A percentile compares a stretch with the other conserved stretches of the same genome.
Evolutionary conservation across 2,329 filamentous ascomycete species (phyloP).

Genomic region (Hymenoscyphus infarciens): DNA sequence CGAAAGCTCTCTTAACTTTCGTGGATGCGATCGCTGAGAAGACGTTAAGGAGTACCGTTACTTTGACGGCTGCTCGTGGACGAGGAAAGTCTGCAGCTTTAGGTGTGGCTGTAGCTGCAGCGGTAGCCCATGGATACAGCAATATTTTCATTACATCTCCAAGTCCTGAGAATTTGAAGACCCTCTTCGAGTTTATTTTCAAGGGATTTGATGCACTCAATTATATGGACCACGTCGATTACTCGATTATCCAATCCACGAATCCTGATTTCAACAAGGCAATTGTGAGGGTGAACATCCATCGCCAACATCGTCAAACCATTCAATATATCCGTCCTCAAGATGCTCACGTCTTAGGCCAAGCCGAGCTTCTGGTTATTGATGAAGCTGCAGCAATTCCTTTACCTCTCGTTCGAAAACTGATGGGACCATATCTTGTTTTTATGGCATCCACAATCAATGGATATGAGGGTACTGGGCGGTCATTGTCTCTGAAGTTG

Average conservation of each 20-base stretch:
- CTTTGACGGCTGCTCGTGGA: constrained; percentile 88
- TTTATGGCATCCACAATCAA: constrained; percentile 99
- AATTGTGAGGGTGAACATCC: constrained; percentile 93
- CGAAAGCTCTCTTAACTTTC: constrained; percentile 94
- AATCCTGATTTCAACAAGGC: constrained; percentile 99
- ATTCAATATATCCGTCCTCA: constrained; percentile 98
- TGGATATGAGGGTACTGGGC: constrained; percentile 94
- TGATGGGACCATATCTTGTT: constrained; percentile 94
- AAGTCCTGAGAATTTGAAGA: constrained; percentile 97
- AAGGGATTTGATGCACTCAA: constrained; percentile 94
- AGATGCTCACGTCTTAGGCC: constrained; percentile 89
- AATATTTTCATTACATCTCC: constrained; percentile 99
- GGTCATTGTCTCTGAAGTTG: constrained; percentile 90
- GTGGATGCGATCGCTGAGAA: constrained; percentile 96
- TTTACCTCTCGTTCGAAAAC: constrained; percentile 82
- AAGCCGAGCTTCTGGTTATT: constrained; percentile 92
- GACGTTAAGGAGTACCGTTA: constrained; percentile 88
- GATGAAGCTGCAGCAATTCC: constrained; percentile 98
- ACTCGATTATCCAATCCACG: constrained; percentile 96
- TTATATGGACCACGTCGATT: constrained; percentile 93
- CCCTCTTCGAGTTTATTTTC: constrained; percentile 96
- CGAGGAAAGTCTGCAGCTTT: constrained; percentile 95
- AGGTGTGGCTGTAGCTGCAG: constrained; percentile 89
- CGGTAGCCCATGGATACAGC: constrained; percentile 93
- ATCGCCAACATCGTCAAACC: constrained; percentile 90